These are phyloP conservation scores for Amanita jacksonii DNA, from an alignment of 768 basidiomycete species.

Conservation along the genomic window DNA sequence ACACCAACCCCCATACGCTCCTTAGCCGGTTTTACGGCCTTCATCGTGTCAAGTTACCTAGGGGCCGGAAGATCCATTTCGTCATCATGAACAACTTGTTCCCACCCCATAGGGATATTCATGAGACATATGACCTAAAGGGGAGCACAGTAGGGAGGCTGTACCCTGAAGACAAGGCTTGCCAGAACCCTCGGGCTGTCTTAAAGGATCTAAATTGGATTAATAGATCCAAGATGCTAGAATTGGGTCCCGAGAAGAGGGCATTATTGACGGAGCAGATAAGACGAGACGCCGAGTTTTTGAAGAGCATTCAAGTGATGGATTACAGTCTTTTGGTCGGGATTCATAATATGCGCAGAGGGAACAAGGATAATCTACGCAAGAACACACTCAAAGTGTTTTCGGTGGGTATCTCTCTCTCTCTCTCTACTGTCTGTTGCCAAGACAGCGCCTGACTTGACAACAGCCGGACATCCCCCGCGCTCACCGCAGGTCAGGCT, in stretches of 20 bases:
- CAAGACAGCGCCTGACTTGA: background rate
- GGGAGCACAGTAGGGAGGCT: conserved; percentile 85
- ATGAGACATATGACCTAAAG: conserved; percentile 97
- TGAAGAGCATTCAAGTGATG: conserved; percentile 84
- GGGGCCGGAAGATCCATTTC: conserved; percentile 94
- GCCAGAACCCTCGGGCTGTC: conserved; percentile 76
- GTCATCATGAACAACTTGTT: conserved; percentile 99
- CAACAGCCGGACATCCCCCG: conserved; percentile 60
- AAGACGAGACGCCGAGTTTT: conserved; percentile 74
- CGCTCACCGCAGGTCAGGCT: conserved; percentile 40
- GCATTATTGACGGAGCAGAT: conserved; percentile 89
- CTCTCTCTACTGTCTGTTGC: background rate
- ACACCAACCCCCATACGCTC: conserved; percentile 86
- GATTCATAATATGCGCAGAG: conserved; percentile 84
- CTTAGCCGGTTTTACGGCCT: conserved; percentile 94
- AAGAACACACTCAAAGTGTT: conserved; percentile 89
- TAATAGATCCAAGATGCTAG: conserved; percentile 60
- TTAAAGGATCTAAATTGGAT: conserved; percentile 98
- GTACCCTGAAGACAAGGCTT: conserved; percentile 78
- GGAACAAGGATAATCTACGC: conserved; percentile 87
- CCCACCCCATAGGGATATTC: conserved; percentile 93
- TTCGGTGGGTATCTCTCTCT: conserved; percentile 46
- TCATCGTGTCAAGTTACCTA: conserved; percentile 93
- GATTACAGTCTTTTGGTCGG: conserved; percentile 94
- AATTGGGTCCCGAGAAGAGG: conserved; percentile 94